These are phyloP conservation scores for Cladophialophora immunda DNA, from an alignment of 2,329 filamentous ascomycete genomes.

Conservation along the genomic window DNA sequence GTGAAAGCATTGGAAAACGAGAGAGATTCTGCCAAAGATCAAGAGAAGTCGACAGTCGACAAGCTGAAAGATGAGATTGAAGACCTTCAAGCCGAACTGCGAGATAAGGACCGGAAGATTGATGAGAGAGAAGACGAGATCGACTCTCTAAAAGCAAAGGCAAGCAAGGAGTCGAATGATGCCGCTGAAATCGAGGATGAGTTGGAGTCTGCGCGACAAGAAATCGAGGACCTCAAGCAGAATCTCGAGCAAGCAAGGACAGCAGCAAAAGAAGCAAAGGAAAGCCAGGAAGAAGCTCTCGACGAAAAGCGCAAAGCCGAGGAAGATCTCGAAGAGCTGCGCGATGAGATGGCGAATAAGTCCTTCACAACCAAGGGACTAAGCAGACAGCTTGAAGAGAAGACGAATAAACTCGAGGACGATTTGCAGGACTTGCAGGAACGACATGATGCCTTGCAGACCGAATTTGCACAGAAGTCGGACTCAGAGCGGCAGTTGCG, in stretches of 20 bases:
- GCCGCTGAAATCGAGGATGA: slow-evolving; percentile 60
- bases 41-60: slow-evolving; percentile 66
- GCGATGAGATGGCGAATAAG: slow-evolving; percentile 81
- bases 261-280: slow-evolving; percentile 52
- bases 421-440: slow-evolving; percentile 66
- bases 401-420: slow-evolving; percentile 69
- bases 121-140: slow-evolving; percentile 79
- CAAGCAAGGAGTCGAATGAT: slow-evolving; percentile 52
- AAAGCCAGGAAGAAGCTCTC: slow-evolving; percentile 58
- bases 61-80: slow-evolving; percentile 76
- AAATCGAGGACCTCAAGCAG: slow-evolving; percentile 54
- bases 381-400: slow-evolving; percentile 78
- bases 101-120: slow-evolving; percentile 77
- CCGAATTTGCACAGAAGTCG: slow-evolving; percentile 55
- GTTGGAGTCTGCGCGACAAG: slow-evolving; percentile 54
- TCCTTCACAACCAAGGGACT: slow-evolving; percentile 78
- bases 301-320: slow-evolving; percentile 62
- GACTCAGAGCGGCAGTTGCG: slow-evolving; percentile 51
- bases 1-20: slow-evolving; percentile 67
- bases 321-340: slow-evolving; percentile 68
- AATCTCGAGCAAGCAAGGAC: slow-evolving; percentile 50
- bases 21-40: slow-evolving; percentile 65
- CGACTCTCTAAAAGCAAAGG: slow-evolving; percentile 67
- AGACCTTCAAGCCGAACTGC: slow-evolving; percentile 77
- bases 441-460: slow-evolving; percentile 54